These are phyloP conservation scores for Crithidia fasciculata DNA, from an alignment of 208 protist species.

Conservation along the genomic window DNA sequence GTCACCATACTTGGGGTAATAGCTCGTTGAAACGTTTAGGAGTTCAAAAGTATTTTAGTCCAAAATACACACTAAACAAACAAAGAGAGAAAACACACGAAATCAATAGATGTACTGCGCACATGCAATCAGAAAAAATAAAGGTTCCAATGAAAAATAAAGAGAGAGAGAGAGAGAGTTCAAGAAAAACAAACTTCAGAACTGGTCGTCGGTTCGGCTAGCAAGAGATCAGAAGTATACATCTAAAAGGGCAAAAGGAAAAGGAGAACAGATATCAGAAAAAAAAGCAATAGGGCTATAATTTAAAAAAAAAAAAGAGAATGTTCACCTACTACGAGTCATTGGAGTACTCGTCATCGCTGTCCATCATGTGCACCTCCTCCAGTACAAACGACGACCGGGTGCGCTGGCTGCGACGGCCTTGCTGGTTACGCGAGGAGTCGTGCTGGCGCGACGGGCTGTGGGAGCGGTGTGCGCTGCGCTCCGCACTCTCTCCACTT, in stretches of 20 bases:
- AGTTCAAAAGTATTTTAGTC: no score
- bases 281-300: background rate
- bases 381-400: constrained; percentile 5
- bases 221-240: background rate
- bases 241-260: background rate
- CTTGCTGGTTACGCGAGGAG: background rate
- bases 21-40: no score
- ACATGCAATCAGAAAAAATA: no score
- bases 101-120: no score
- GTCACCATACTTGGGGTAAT: no score
- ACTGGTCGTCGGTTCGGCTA: no score
- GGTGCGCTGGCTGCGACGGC: background rate
- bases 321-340: background rate
- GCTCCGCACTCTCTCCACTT: background rate
- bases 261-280: background rate
- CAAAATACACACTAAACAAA: background rate
- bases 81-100: background rate
- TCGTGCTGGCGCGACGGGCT: background rate
- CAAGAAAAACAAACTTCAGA: no score
- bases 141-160: background rate
- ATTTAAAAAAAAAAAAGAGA: background rate
- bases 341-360: background rate
- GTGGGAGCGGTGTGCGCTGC: background rate
- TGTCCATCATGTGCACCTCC: constrained; percentile 11
- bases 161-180: background rate